Evolutionary conservation across 441 rosid species (phyloP).

Genomic region (Gossypium davidsonii): DNA sequence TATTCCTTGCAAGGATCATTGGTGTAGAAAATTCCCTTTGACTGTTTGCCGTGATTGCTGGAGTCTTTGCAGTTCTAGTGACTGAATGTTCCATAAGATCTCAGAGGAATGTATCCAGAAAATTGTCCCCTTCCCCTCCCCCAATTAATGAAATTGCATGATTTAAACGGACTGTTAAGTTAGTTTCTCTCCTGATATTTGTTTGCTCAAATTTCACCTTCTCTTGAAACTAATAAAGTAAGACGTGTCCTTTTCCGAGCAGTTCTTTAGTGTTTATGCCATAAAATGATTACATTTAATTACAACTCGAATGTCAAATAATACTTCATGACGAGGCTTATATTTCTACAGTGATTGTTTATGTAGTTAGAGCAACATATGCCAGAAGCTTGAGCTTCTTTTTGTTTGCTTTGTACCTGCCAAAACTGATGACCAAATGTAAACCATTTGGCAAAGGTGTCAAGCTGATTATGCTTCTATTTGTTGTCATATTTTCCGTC

Average conservation of each 20-base stretch:
- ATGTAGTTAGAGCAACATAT: conserved; percentile 1
- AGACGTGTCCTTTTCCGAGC: background rate
- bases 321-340: background rate
- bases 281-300: conserved; percentile 1
- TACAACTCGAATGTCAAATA: conserved; percentile 1
- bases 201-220: background rate
- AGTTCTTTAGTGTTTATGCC: background rate
- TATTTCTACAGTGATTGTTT: background rate
- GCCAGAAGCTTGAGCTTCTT: background rate
- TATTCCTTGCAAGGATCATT: background rate
- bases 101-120: background rate
- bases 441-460: background rate
- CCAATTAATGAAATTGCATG: background rate
- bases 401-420: background rate
- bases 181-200: background rate
- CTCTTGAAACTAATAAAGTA: background rate
- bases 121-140: background rate
- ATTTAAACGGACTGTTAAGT: background rate
- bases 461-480: conserved; percentile 5
- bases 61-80: background rate
- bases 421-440: background rate
- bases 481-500: background rate
- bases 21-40: background rate
- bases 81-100: background rate
- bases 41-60: background rate